A percentile compares a stretch with the other conserved stretches of the same genome.
phyloP scores from a whole-genome alignment of 1,139 yeast species.

The Candida labiduridarum region DNA sequence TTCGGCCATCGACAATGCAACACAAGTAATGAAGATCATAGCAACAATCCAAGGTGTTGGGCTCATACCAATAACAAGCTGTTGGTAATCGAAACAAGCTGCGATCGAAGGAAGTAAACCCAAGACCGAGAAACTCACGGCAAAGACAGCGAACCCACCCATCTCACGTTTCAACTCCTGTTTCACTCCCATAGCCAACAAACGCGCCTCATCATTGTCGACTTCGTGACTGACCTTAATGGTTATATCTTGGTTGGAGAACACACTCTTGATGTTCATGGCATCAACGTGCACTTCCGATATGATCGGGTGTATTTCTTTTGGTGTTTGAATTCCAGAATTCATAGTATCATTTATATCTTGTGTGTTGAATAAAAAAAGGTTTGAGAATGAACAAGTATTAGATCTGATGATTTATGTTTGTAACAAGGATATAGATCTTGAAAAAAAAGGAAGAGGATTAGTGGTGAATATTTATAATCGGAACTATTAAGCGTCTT shows the following conservation, averaged over 20 bases:
- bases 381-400: no score
- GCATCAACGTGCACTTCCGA: slow-evolving; percentile 47
- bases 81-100: slow-evolving; percentile 57
- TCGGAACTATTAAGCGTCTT: background rate
- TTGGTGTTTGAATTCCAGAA: slow-evolving; percentile 12
- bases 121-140: slow-evolving; percentile 72
- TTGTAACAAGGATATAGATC: no score
- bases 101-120: slow-evolving; percentile 74
- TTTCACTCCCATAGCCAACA: slow-evolving; percentile 69
- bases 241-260: slow-evolving; percentile 41
- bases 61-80: slow-evolving; percentile 52
- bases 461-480: background rate
- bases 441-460: background rate
- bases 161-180: slow-evolving; percentile 76
- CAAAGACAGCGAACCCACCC: slow-evolving; percentile 60
- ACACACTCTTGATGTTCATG: slow-evolving; percentile 38
- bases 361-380: background rate
- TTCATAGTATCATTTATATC: slow-evolving; percentile 10
- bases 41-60: slow-evolving; percentile 61
- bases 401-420: no score
- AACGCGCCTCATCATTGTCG: slow-evolving; percentile 55
- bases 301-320: slow-evolving; percentile 30
- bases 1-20: slow-evolving; percentile 53
- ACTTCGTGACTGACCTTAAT: slow-evolving; percentile 51
- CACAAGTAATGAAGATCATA: slow-evolving; percentile 49